A percentile compares a stretch with the other conserved stretches of the same genome.
Conservation (phyloP, 176 grass and related monocot genomes). For the Musa itinerans region DNA sequence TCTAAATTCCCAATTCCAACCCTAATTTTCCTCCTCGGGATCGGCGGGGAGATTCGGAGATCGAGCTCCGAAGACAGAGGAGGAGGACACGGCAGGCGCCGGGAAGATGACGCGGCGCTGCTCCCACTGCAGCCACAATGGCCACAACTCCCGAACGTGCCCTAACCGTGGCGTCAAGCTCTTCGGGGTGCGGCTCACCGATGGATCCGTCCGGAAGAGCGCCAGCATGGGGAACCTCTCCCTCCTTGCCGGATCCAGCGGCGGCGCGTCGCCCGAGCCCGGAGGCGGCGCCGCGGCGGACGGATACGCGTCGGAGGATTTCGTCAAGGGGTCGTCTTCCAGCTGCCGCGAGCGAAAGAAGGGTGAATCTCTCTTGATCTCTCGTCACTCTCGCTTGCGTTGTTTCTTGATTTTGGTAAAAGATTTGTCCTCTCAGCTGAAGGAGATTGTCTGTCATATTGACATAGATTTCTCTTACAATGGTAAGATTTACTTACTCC, state of each 20-base stretch:
- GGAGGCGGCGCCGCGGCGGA: constrained; percentile 23
- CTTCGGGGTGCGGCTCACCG: constrained; percentile 61
- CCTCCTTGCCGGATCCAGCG: constrained; percentile 15
- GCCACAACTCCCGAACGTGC: constrained; percentile 61
- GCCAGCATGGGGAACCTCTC: constrained; percentile 51
- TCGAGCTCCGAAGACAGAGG: neutral
- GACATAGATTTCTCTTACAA: too few relatives aligned
- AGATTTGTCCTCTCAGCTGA: too few relatives aligned
- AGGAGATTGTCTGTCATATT: too few relatives aligned
- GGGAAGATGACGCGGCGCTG: constrained; percentile 38
- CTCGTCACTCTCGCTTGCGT: neutral
- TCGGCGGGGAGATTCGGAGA: neutral
- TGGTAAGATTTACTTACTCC: too few relatives aligned
- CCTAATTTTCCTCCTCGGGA: too few relatives aligned
- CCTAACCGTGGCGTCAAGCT: constrained; percentile 44
- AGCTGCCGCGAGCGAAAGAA: constrained; percentile 27
- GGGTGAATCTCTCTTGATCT: constrained; percentile 19
- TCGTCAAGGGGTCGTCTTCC: neutral
- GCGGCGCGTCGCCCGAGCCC: neutral
- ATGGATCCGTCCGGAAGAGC: constrained; percentile 34
- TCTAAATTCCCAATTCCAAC: too few relatives aligned
- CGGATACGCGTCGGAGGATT: constrained; percentile 54
- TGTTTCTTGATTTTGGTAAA: neutral
- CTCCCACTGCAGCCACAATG: constrained; percentile 48
- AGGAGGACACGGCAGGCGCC: constrained; percentile 1